A percentile compares a stretch with the other conserved stretches of the same genome.
phyloP scores from a whole-genome alignment of 2,329 filamentous ascomycete genomes.

The Harringtonia lauricola region DNA sequence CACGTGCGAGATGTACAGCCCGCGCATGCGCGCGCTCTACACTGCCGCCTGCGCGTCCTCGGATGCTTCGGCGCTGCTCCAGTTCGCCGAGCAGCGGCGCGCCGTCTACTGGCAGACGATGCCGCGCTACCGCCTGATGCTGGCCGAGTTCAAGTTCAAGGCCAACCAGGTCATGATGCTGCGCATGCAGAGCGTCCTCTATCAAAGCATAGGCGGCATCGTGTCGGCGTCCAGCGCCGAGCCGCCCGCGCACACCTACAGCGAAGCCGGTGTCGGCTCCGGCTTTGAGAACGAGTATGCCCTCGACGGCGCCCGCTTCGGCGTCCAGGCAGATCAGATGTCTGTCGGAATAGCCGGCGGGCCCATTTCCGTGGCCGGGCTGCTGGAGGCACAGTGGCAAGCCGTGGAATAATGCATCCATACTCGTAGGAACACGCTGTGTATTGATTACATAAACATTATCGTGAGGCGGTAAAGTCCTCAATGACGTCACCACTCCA shows the following conservation, averaged over 20 bases:
- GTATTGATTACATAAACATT: too few relatives aligned
- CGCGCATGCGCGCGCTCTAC: slow-evolving; percentile 25
- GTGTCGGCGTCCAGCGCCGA: not conserved
- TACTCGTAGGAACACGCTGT: too few relatives aligned
- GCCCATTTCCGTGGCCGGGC: not conserved
- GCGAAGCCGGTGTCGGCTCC: slow-evolving; percentile 5
- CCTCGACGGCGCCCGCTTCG: slow-evolving; percentile 3
- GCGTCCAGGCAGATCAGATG: slow-evolving; percentile 3
- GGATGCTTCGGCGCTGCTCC: slow-evolving; percentile 14
- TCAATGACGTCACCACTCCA: too few relatives aligned
- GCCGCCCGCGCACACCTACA: slow-evolving; percentile 1
- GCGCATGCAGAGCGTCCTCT: not conserved
- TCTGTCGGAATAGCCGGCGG: not conserved
- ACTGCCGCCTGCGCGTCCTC: slow-evolving; percentile 16
- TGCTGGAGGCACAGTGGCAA: slow-evolving; percentile 6
- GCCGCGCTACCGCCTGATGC: slow-evolving; percentile 10
- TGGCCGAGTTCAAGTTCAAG: not conserved
- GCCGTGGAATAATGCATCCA: slow-evolving; percentile 6
- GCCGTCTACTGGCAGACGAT: slow-evolving; percentile 22
- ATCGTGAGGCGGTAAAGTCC: too few relatives aligned
- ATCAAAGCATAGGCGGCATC: not conserved
- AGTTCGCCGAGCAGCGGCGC: slow-evolving; percentile 17
- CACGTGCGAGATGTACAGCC: slow-evolving; percentile 26
- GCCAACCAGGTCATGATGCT: not conserved
- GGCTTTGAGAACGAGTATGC: slow-evolving; percentile 3